phyloP scores from a whole-genome alignment of 75 land plant genomes.

The Pinus tabuliformis region DNA sequence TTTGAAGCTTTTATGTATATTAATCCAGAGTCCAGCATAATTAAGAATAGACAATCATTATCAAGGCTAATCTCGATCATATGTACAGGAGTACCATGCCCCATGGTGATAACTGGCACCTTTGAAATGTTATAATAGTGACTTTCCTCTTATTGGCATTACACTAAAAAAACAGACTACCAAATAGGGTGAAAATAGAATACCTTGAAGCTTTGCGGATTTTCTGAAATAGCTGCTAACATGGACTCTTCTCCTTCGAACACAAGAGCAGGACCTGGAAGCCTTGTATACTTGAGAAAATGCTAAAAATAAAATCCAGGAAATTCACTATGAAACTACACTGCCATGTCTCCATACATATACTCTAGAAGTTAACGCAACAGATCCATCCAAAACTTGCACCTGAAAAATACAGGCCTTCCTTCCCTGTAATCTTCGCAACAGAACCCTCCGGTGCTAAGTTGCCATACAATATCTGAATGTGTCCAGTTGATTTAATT shows the following conservation, averaged over 20 bases:
- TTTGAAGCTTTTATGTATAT: too few species aligned
- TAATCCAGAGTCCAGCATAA: too few species aligned
- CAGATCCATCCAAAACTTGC: background rate
- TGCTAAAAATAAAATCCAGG: background rate
- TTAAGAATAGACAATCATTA: too few species aligned
- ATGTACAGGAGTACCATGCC: too few species aligned
- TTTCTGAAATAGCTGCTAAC: slow-evolving; percentile 79
- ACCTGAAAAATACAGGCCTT: slow-evolving; percentile 93
- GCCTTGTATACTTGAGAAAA: background rate
- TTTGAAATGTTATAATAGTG: too few species aligned
- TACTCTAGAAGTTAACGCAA: background rate
- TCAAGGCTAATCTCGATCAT: too few species aligned
- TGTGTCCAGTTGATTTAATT: slow-evolving; percentile 88
- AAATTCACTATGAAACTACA: background rate
- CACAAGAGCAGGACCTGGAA: slow-evolving; percentile 88
- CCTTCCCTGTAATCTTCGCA: slow-evolving; percentile 99
- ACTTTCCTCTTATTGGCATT: background rate
- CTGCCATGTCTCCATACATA: background rate
- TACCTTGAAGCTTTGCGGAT: slow-evolving; percentile 89
- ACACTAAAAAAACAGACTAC: background rate
- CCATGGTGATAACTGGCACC: too few species aligned
- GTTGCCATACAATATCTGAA: slow-evolving; percentile 91
- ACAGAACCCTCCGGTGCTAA: slow-evolving; percentile 97
- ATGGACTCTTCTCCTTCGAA: slow-evolving; percentile 98
- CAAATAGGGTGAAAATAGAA: background rate